Evolutionary conservation across 352 stramenopile genomes (phyloP).

Genomic region (Globisporangium abappressorium): DNA sequence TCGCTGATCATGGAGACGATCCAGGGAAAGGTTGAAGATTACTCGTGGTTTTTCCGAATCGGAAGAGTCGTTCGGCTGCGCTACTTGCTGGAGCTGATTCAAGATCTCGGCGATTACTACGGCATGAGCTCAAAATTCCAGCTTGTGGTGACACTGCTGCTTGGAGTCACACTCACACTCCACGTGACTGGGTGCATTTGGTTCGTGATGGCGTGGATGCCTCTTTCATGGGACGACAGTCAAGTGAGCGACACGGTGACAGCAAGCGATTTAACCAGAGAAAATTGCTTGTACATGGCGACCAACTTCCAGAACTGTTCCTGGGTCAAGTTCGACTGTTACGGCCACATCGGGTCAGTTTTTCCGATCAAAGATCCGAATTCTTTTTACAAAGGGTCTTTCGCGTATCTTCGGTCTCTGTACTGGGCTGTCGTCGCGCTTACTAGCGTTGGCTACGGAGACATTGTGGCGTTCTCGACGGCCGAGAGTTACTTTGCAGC

Average conservation of each 20-base stretch:
- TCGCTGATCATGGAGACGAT: constrained; percentile 45
- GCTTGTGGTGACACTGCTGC: constrained; percentile 40
- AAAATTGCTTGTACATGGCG: constrained; percentile 49
- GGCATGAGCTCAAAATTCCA: constrained; percentile 61
- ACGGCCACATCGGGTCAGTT: constrained; percentile 43
- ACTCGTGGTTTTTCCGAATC: constrained; percentile 40
- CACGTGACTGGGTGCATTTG: constrained; percentile 66
- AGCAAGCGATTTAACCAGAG: constrained; percentile 16
- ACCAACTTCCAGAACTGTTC: constrained; percentile 62
- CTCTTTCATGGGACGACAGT: constrained; percentile 16
- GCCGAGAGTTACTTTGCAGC: constrained; percentile 67
- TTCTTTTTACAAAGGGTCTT: constrained; percentile 44
- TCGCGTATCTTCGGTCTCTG: constrained; percentile 67
- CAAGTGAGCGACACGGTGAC: neutral
- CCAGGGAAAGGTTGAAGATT: constrained; percentile 23
- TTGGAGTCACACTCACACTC: constrained; percentile 51
- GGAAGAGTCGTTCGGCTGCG: constrained; percentile 51
- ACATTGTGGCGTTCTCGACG: constrained; percentile 74
- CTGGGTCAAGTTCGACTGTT: constrained; percentile 72
- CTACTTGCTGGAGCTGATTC: constrained; percentile 32
- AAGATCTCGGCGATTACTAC: constrained; percentile 56
- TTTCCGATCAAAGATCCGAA: constrained; percentile 43
- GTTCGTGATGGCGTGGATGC: constrained; percentile 66
- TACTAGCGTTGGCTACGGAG: constrained; percentile 69
- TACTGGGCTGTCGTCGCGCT: constrained; percentile 78